Evolutionary conservation across 331 rosid species (phyloP).

Genomic region (Malus hybrid): DNA sequence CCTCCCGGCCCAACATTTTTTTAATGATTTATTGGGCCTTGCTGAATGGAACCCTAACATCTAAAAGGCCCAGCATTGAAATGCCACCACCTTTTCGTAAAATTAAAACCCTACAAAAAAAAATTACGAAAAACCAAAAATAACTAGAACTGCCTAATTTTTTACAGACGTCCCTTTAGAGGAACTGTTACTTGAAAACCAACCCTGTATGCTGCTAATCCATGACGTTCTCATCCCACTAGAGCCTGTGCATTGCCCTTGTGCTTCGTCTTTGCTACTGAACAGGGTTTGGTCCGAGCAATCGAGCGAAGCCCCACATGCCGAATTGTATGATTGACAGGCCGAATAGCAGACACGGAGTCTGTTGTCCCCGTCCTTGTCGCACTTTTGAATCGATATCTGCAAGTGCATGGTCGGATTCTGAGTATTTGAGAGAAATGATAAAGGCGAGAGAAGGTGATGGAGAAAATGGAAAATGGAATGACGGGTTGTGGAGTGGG

Average conservation of each 20-base stretch:
- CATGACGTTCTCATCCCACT: constrained; percentile 64
- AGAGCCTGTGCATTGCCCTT: constrained; percentile 90
- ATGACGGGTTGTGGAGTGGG: not conserved
- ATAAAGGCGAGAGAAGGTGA: not conserved
- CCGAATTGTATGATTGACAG: constrained; percentile 81
- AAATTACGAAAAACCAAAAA: constrained; percentile 13
- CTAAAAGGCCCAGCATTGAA: constrained; percentile 32
- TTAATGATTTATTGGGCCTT: constrained; percentile 51
- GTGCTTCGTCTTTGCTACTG: constrained; percentile 67
- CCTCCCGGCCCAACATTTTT: constrained; percentile 45
- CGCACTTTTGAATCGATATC: constrained; percentile 95
- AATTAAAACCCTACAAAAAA: constrained; percentile 37
- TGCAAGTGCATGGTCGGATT: constrained; percentile 18
- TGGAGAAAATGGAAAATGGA: not conserved
- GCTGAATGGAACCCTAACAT: constrained; percentile 45
- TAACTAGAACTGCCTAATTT: constrained; percentile 47
- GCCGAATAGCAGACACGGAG: constrained; percentile 92
- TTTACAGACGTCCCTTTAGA: constrained; percentile 58
- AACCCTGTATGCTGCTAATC: constrained; percentile 42
- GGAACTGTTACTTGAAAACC: constrained; percentile 55
- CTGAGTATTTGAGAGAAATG: not conserved
- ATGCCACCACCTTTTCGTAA: constrained; percentile 28
- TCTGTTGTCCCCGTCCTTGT: constrained; percentile 86
- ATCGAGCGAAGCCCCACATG: constrained; percentile 95
- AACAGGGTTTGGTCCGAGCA: constrained; percentile 94